Percentiles rank a stretch among this genome's conserved stretches.
phyloP scores from a whole-genome alignment of 179 eudicot species.

The Silene noctiflora region DNA sequence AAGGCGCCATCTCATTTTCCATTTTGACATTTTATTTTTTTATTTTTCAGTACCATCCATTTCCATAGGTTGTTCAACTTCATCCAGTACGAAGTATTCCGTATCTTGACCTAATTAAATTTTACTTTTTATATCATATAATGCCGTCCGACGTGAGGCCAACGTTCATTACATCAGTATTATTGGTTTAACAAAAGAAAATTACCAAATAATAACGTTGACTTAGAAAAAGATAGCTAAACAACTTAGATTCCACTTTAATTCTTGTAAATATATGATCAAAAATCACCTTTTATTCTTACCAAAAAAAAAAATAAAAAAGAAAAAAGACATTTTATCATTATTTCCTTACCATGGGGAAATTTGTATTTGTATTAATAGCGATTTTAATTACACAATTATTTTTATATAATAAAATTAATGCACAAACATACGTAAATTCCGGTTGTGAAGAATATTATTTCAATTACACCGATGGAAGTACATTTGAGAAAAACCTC shows the following conservation, averaged over 20 bases:
- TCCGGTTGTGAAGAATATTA: not conserved
- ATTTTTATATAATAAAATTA: not conserved
- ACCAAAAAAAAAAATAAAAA: not conserved
- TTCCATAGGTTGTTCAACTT: not conserved
- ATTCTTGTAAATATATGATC: no score
- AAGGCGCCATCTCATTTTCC: no score
- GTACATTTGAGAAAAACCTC: constrained; percentile 24
- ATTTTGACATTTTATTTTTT: no score
- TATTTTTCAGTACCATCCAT: not conserved
- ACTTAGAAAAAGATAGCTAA: not conserved
- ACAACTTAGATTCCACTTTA: not conserved
- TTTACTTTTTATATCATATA: not conserved
- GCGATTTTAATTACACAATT: not conserved
- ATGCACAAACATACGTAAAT: not conserved
- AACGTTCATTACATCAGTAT: no score
- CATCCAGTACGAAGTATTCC: not conserved
- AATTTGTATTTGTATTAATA: not conserved
- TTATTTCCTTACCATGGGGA: constrained; percentile 4
- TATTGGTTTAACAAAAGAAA: no score
- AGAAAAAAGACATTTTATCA: not conserved
- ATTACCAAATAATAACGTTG: not conserved
- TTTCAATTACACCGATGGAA: constrained; percentile 17
- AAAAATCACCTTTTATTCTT: not conserved
- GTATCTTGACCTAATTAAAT: not conserved
- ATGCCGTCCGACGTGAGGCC: no score